A percentile compares a stretch with the other conserved stretches of the same genome.
These are phyloP conservation scores for Closterium sp. DNA, from an alignment of 139 green algal species.

Conservation along the genomic window DNA sequence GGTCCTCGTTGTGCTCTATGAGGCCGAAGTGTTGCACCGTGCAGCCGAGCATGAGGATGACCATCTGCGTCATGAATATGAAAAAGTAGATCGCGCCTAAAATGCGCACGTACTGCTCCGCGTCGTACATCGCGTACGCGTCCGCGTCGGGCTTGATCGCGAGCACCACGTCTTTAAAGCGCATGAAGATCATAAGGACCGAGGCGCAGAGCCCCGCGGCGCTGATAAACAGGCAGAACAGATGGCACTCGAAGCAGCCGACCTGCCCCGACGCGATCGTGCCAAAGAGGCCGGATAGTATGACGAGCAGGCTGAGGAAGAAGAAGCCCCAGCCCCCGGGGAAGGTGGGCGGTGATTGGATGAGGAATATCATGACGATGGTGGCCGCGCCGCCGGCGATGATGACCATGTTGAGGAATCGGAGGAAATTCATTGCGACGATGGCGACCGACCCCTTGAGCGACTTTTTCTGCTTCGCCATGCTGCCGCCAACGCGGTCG, in stretches of 20 bases:
- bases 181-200: slow-evolving; percentile 35
- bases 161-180: slow-evolving; percentile 6
- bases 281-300: slow-evolving; percentile 37
- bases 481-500: background rate
- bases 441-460: slow-evolving; percentile 31
- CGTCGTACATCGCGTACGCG: background rate
- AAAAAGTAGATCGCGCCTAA: slow-evolving; percentile 37
- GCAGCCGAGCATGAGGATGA: slow-evolving; percentile 28
- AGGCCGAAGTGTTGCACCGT: slow-evolving; percentile 29
- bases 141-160: background rate
- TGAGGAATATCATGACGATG: slow-evolving; percentile 31
- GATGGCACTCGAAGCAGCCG: slow-evolving; percentile 37
- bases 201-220: slow-evolving; percentile 27
- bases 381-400: slow-evolving; percentile 12
- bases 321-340: slow-evolving; percentile 34
- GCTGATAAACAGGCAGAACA: slow-evolving; percentile 26
- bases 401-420: slow-evolving; percentile 39
- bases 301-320: slow-evolving; percentile 7
- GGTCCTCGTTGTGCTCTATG: slow-evolving; percentile 34
- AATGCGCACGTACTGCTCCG: slow-evolving; percentile 19
- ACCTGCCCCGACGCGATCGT: slow-evolving; percentile 7
- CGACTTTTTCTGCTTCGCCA: background rate
- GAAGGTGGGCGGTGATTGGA: slow-evolving; percentile 26
- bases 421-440: slow-evolving; percentile 29
- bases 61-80: slow-evolving; percentile 28